phyloP scores from a whole-genome alignment of 768 basidiomycete species.

The Auricularia sp. region DNA sequence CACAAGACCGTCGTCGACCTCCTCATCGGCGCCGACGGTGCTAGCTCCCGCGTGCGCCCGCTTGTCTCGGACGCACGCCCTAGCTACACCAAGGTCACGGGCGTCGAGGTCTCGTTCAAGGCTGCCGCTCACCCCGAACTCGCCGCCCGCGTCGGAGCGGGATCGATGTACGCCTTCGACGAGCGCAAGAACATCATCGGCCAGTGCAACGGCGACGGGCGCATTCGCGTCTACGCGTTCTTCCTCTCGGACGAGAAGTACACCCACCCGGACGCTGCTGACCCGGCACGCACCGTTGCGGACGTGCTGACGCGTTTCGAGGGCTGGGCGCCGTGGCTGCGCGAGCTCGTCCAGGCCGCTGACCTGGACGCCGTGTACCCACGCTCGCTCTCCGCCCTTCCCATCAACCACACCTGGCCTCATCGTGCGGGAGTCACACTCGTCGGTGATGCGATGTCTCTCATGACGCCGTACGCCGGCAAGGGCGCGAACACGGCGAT shows the following conservation, averaged over 20 bases:
- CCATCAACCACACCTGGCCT: conserved; percentile 6
- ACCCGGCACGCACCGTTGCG: conserved; percentile 3
- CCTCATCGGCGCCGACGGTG: conserved; percentile 30
- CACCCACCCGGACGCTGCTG: not conserved
- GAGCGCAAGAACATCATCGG: conserved; percentile 18
- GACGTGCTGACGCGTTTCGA: conserved; percentile 7
- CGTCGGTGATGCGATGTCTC: conserved; percentile 28
- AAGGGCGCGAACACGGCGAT: conserved; percentile 29
- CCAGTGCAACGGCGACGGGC: conserved; percentile 23
- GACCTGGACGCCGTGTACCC: conserved; percentile 10
- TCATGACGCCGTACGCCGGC: conserved; percentile 28
- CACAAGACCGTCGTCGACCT: conserved; percentile 10
- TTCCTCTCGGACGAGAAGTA: not conserved
- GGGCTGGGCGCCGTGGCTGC: conserved; percentile 8
- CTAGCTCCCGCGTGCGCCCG: conserved; percentile 29
- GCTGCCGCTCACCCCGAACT: conserved; percentile 15
- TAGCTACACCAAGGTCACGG: conserved; percentile 21
- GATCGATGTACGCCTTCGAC: conserved; percentile 18
- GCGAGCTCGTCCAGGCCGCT: conserved; percentile 6
- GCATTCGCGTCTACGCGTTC: conserved; percentile 16
- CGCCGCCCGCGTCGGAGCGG: conserved; percentile 18
- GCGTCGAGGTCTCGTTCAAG: conserved; percentile 13
- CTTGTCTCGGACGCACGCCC: conserved; percentile 22
- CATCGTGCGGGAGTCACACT: conserved; percentile 10
- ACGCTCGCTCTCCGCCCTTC: conserved; percentile 12